Evolutionary conservation across 1,284 basidiomycete species (phyloP).

Genomic region (Moesziomyces parantarcticus): DNA sequence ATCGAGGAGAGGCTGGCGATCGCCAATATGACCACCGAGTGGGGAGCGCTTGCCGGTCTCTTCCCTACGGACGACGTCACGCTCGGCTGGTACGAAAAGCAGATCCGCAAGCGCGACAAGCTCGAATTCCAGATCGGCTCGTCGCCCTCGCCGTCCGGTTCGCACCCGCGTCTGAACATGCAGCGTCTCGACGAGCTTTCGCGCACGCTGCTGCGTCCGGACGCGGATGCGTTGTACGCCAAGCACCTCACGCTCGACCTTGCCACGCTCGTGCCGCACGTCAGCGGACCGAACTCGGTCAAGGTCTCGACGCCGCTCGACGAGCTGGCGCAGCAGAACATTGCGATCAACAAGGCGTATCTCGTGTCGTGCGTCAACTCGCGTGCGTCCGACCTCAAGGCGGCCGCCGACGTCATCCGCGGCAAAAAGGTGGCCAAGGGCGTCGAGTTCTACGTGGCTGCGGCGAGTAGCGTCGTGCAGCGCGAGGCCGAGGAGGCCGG

Average conservation of each 20-base stretch:
- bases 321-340: constrained; percentile 77
- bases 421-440: constrained; percentile 84
- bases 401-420: constrained; percentile 87
- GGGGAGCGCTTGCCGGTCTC: constrained; percentile 94
- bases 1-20: constrained; percentile 96
- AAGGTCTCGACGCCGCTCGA: constrained; percentile 93
- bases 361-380: constrained; percentile 99
- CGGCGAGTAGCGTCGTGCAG: constrained; percentile 91
- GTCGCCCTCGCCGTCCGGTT: constrained; percentile 72
- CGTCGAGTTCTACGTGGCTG: constrained; percentile 97
- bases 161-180: constrained; percentile 87
- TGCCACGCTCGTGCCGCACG: constrained; percentile 90
- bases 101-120: constrained; percentile 80
- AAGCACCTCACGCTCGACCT: constrained; percentile 92
- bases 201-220: constrained; percentile 77
- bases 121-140: constrained; percentile 76
- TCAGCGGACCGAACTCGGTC: constrained; percentile 97
- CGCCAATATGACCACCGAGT: constrained; percentile 91
- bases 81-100: constrained; percentile 87
- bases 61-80: constrained; percentile 91
- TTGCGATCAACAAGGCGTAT: constrained; percentile 96
- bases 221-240: constrained; percentile 83
- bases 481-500: constrained; percentile 85
- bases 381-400: constrained; percentile 90
- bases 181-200: constrained; percentile 74